Percentiles rank a stretch among this genome's conserved stretches.
These are phyloP conservation scores for Gossypium thurberi DNA, from an alignment of 345 rosid genomes.

Conservation along the genomic window DNA sequence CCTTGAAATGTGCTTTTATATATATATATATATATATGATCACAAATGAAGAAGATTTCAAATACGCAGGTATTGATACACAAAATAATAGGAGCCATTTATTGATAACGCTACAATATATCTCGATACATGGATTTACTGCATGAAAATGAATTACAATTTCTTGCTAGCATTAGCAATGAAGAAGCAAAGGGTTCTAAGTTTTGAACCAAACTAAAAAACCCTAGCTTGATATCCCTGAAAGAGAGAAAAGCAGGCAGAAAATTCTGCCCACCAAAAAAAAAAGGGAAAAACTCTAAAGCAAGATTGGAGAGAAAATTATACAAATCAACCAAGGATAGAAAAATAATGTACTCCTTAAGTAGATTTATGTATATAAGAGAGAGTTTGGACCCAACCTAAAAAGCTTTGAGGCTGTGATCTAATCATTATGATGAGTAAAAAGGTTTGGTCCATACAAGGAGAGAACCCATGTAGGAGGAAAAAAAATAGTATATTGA, in stretches of 20 bases:
- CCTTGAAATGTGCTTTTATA: too few species aligned
- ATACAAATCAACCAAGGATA: neutral
- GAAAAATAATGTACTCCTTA: slow-evolving; percentile 6
- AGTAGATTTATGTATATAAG: neutral
- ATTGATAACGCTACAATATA: neutral
- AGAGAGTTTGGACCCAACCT: neutral
- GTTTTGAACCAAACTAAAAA: neutral
- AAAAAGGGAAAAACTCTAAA: neutral
- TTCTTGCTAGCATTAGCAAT: too few species aligned
- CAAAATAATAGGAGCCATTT: neutral
- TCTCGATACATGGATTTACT: neutral
- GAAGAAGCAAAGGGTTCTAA: neutral
- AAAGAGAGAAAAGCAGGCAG: neutral
- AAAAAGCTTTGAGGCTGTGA: neutral
- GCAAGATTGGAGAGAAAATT: neutral
- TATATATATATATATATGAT: too few species aligned
- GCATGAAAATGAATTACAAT: neutral
- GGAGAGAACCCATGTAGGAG: neutral
- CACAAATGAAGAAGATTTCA: too few species aligned
- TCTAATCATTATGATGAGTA: neutral
- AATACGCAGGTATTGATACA: neutral
- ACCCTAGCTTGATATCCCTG: neutral
- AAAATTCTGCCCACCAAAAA: neutral
- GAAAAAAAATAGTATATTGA: neutral
- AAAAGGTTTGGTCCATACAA: neutral